phyloP scores from a whole-genome alignment of 208 protist species.

The Leishmania arabica region DNA sequence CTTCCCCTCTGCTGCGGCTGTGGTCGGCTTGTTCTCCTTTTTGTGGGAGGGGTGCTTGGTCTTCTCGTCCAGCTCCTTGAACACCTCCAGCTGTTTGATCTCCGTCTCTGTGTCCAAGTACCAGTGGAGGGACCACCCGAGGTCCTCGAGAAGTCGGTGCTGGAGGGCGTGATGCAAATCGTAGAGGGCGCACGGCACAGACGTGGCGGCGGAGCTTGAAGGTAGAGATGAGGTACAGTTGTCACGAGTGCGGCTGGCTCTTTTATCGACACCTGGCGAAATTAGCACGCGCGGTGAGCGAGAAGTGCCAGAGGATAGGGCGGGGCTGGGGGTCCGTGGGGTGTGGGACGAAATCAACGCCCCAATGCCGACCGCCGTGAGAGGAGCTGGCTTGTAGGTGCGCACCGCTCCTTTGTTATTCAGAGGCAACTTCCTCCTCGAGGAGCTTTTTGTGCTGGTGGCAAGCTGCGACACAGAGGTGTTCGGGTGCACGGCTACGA shows the following conservation, averaged over 20 bases:
- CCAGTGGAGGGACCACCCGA: conserved; percentile 32
- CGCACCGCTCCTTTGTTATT: background rate
- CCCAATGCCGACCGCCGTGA: background rate
- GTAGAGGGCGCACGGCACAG: conserved; percentile 23
- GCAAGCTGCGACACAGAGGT: background rate
- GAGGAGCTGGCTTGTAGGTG: background rate
- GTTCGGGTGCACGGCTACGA: background rate
- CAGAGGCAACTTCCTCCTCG: background rate
- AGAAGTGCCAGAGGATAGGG: background rate
- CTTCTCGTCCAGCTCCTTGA: conserved; percentile 16
- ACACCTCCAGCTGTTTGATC: conserved; percentile 17
- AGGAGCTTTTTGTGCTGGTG: background rate
- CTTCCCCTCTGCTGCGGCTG: background rate
- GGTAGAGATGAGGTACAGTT: background rate
- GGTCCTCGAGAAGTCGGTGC: conserved; percentile 23
- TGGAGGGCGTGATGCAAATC: conserved; percentile 28
- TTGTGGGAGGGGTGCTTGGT: background rate
- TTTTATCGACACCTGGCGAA: background rate
- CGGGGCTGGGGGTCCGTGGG: background rate
- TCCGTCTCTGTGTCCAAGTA: conserved; percentile 29
- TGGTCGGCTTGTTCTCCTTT: background rate
- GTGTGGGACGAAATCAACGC: background rate
- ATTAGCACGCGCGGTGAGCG: background rate
- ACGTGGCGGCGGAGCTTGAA: conserved; percentile 6
- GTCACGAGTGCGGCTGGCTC: background rate